Evolutionary conservation across 1,284 basidiomycete species (phyloP).

Genomic region (Entoloma clypeatum): DNA sequence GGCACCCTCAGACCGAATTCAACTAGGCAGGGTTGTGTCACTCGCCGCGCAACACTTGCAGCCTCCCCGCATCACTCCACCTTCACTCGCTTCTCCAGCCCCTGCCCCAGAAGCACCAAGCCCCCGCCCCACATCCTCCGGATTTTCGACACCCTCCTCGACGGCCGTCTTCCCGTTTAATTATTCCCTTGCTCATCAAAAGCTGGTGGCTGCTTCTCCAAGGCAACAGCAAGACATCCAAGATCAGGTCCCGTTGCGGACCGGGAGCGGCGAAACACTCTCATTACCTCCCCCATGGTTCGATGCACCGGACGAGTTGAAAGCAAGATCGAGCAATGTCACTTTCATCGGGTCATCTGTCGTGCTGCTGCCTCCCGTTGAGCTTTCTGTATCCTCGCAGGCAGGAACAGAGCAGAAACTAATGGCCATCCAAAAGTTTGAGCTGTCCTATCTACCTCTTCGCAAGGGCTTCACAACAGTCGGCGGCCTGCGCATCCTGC

Average conservation of each 20-base stretch:
- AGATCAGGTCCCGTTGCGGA: constrained; percentile 17
- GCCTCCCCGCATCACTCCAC: constrained; percentile 29
- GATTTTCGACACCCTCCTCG: constrained; percentile 48
- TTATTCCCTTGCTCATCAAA: constrained; percentile 47
- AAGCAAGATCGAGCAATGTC: constrained; percentile 30
- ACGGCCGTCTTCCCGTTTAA: constrained; percentile 46
- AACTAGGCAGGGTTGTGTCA: constrained; percentile 39
- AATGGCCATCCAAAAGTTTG: constrained; percentile 52
- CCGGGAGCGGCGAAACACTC: constrained; percentile 18
- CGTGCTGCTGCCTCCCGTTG: constrained; percentile 40
- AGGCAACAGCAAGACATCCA: constrained; percentile 24
- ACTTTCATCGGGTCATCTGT: constrained; percentile 54
- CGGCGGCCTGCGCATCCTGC: constrained; percentile 61
- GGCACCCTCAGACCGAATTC: constrained; percentile 31
- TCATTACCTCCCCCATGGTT: constrained; percentile 44
- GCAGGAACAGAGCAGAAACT: constrained; percentile 23
- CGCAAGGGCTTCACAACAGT: constrained; percentile 53
- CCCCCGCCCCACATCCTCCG: constrained; percentile 42
- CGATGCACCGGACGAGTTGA: constrained; percentile 32
- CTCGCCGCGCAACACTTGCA: constrained; percentile 65
- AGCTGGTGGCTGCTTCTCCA: constrained; percentile 42
- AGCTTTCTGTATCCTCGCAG: constrained; percentile 30
- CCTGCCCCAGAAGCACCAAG: constrained; percentile 35
- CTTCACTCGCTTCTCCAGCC: constrained; percentile 18
- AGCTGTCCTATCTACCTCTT: constrained; percentile 54